phyloP scores from a whole-genome alignment of 2,329 filamentous ascomycete genomes.

The Pseudogymnoascus sp. region DNA sequence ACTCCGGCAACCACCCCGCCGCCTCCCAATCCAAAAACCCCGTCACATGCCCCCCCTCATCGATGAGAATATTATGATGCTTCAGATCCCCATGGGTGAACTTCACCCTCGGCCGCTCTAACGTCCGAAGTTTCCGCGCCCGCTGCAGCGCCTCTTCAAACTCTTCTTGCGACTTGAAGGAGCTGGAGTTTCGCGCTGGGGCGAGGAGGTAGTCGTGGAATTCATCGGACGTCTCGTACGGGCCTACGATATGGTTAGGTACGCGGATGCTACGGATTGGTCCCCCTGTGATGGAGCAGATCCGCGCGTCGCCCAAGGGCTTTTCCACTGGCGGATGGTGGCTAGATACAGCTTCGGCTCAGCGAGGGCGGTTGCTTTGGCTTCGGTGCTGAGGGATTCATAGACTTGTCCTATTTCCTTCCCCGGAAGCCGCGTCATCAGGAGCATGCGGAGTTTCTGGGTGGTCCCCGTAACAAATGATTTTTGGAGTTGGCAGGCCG shows the following conservation, averaged over 20 bases:
- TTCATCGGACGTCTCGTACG: conserved; percentile 16
- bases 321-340: conserved; percentile 29
- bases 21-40: conserved; percentile 41
- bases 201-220: conserved; percentile 18
- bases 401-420: conserved; percentile 25
- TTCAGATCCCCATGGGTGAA: conserved; percentile 45
- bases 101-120: conserved; percentile 15
- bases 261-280: conserved; percentile 18
- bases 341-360: conserved; percentile 29
- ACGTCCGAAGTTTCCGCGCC: conserved; percentile 13
- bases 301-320: conserved; percentile 18
- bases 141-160: conserved; percentile 11
- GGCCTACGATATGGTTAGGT: conserved; percentile 15
- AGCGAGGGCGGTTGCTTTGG: conserved; percentile 26
- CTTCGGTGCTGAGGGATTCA: conserved; percentile 23
- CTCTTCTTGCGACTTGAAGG: conserved; percentile 11
- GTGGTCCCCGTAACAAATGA: conserved; percentile 29
- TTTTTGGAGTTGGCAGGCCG: conserved; percentile 29
- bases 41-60: conserved; percentile 29
- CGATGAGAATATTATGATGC: conserved; percentile 36
- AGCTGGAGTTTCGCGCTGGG: conserved; percentile 10
- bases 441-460: conserved; percentile 22
- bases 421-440: conserved; percentile 35
- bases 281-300: conserved; percentile 17
- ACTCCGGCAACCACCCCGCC: conserved; percentile 38